phyloP scores from a whole-genome alignment of 805 yeast genomes.

The Candida arabinofermentans region DNA sequence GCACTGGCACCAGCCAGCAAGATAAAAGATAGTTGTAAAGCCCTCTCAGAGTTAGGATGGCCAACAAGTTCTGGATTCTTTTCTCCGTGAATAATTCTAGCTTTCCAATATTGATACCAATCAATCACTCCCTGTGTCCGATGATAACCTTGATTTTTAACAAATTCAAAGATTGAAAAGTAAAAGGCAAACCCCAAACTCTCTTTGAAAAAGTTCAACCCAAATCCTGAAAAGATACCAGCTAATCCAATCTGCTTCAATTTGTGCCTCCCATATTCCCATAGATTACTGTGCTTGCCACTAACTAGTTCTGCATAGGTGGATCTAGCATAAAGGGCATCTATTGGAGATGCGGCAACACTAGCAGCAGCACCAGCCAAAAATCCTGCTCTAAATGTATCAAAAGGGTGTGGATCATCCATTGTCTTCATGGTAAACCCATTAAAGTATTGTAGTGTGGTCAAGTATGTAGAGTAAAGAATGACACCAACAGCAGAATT shows the following conservation, averaged over 20 bases:
- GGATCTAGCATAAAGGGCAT: constrained; percentile 83
- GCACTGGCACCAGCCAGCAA: constrained; percentile 87
- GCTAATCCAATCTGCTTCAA: constrained; percentile 68
- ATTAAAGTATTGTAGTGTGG: constrained; percentile 41
- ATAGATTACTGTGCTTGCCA: constrained; percentile 64
- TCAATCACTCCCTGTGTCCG: constrained; percentile 42
- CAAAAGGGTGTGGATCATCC: constrained; percentile 36
- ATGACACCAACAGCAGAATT: constrained; percentile 88
- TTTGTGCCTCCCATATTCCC: constrained; percentile 72
- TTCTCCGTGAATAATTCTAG: constrained; percentile 19
- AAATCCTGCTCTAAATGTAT: constrained; percentile 76
- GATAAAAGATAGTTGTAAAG: constrained; percentile 64
- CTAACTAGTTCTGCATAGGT: constrained; percentile 67
- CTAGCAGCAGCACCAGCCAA: constrained; percentile 86
- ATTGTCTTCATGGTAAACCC: constrained; percentile 17
- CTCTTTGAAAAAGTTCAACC: constrained; percentile 75
- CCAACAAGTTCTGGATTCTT: constrained; percentile 14
- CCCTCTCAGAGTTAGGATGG: constrained; percentile 31
- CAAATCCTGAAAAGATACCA: constrained; percentile 88
- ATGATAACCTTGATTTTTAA: constrained; percentile 65
- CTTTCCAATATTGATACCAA: constrained; percentile 35
- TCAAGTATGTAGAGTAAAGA: constrained; percentile 76
- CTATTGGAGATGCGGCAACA: constrained; percentile 90
- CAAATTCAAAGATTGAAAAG: constrained; percentile 73
- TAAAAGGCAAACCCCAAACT: constrained; percentile 80